These are phyloP conservation scores for Mrakia frigida DNA, from an alignment of 768 basidiomycete species.

Conservation along the genomic window DNA sequence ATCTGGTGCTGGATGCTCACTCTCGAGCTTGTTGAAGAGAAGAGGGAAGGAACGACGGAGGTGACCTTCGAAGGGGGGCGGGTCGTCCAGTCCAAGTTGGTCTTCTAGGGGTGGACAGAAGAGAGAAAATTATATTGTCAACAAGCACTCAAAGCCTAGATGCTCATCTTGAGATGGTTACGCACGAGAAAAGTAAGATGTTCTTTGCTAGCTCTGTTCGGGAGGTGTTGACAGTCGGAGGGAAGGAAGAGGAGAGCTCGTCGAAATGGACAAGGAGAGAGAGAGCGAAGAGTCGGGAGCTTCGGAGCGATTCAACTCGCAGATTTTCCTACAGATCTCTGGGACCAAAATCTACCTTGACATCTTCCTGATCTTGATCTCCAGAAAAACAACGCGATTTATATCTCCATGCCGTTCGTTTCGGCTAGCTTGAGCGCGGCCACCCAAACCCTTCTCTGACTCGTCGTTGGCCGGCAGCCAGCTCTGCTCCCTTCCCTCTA, in stretches of 20 bases:
- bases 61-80: neutral
- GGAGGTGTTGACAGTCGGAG: no score
- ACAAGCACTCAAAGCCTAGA: neutral
- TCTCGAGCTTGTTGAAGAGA: neutral
- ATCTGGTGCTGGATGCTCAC: neutral
- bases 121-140: neutral
- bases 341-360: neutral
- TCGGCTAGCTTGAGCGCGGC: neutral
- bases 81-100: neutral
- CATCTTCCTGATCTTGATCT: neutral
- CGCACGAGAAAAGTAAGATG: no score
- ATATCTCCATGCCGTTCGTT: neutral
- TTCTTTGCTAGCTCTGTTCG: no score
- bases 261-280: no score
- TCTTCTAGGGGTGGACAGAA: neutral
- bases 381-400: neutral
- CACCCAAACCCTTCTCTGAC: no score
- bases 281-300: no score
- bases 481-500: neutral
- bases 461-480: neutral
- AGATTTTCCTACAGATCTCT: no score
- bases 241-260: no score
- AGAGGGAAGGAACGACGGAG: neutral
- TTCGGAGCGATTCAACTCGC: no score
- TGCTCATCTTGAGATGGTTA: no score